These are phyloP conservation scores for Argentina anserina DNA, from an alignment of 306 rosid genomes.

Conservation along the genomic window DNA sequence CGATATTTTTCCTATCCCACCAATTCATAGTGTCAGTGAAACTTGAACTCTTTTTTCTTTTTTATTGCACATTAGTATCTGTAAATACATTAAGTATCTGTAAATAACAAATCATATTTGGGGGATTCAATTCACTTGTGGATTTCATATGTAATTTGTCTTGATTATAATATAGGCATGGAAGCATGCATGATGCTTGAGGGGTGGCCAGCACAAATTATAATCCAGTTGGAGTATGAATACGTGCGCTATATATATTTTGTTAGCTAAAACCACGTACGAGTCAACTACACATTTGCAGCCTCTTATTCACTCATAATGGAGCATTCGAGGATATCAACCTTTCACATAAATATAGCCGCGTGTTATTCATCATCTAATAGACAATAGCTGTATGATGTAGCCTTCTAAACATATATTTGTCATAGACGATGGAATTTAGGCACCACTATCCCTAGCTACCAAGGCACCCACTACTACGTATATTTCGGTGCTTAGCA, in stretches of 20 bases:
- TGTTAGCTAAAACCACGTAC: not conserved
- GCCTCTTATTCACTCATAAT: not conserved
- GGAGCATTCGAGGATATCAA: not conserved
- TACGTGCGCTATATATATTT: not conserved
- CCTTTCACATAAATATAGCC: not conserved
- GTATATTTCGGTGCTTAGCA: not conserved
- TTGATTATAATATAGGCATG: not conserved
- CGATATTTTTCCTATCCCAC: too few species aligned
- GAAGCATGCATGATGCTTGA: not conserved
- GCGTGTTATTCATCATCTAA: not conserved
- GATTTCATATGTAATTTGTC: not conserved
- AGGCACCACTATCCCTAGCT: slow-evolving; percentile 2
- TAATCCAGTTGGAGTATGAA: not conserved
- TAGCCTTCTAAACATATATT: not conserved
- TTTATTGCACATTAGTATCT: too few species aligned
- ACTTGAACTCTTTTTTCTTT: too few species aligned
- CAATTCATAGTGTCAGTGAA: too few species aligned
- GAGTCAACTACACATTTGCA: not conserved
- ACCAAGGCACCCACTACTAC: not conserved
- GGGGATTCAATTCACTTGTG: too few species aligned
- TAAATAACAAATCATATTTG: too few species aligned
- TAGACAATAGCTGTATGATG: not conserved
- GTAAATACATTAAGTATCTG: too few species aligned
- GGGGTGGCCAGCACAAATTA: not conserved
- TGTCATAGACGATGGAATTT: not conserved